Evolutionary conservation across 768 basidiomycete species (phyloP).

Genomic region (Candolleomyces efflorescens): DNA sequence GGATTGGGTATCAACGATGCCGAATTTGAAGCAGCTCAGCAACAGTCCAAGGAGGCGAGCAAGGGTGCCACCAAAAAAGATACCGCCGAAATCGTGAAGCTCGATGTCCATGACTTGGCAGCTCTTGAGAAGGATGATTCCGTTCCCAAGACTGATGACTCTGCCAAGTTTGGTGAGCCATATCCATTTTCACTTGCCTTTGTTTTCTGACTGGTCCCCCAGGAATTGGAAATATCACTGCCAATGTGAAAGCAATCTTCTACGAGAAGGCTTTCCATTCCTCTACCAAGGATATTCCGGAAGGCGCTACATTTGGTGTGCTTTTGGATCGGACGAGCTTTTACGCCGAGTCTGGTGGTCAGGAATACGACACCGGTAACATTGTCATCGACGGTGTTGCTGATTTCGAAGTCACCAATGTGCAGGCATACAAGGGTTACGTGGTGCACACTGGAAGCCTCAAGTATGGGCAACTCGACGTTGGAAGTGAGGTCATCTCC

Average conservation of each 20-base stretch:
- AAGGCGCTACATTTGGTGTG: constrained; percentile 72
- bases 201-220: not conserved
- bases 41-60: constrained; percentile 86
- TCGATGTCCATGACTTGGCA: constrained; percentile 95
- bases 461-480: constrained; percentile 79
- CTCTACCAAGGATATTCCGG: constrained; percentile 64
- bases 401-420: constrained; percentile 92
- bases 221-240: constrained; percentile 77
- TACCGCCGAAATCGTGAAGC: constrained; percentile 66
- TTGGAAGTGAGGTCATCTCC: constrained; percentile 80
- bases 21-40: constrained; percentile 88
- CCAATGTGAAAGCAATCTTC: constrained; percentile 81
- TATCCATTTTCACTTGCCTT: not conserved
- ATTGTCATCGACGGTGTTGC: constrained; percentile 88
- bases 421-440: constrained; percentile 93
- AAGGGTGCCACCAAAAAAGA: constrained; percentile 78
- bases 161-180: constrained; percentile 79
- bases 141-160: constrained; percentile 92
- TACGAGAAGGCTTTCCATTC: constrained; percentile 68
- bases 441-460: constrained; percentile 89
- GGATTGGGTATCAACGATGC: constrained; percentile 78
- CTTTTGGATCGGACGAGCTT: constrained; percentile 92
- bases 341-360: constrained; percentile 96
- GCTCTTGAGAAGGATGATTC: constrained; percentile 69
- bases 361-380: constrained; percentile 94